Base-by-base conservation (phyloP, 805 yeast species). In the Ogataea siamensis region DNA sequence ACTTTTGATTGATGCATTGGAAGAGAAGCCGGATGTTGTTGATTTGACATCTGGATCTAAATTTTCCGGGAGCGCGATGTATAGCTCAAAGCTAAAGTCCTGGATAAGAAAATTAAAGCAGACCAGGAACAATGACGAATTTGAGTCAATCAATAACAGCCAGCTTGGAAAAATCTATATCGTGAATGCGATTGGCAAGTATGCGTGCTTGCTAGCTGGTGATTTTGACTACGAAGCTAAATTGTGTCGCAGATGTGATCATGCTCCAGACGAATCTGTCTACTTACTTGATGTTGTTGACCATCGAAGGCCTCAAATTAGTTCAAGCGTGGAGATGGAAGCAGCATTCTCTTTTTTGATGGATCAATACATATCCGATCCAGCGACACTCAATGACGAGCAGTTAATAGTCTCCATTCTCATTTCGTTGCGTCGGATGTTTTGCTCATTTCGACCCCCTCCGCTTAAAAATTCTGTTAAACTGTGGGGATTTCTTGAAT, bases 391-490 rank as follows among this genome's bases (percentile, higher is more conserved):
- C 43, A 21, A 33, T 49, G 32, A 51, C 43, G 34, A 52, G 41
- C 32, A 54, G 10, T 36, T 68, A 7, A 45, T 69, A 13, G 70
- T 77, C 34, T 66, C 75, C 7, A 57, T 75, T 10, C 48, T 82
- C 4, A 49, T 67, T 1, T 38, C 77, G 0, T 46, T 82, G 7
- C 69, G 64, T 50, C 71, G 71, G 47, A 51, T 80, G 1, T 74
- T 80, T 40, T 53, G 68, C 3, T 76, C 80, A 28, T 82, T 56
- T 50, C 67, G 72, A 34, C 75, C 82, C 0, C 78, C 79, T 4
- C 51, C 48, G 27, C 51, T 67, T 26, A 50, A 37, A 12, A 47
- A 36, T 46, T 60, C 39, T 9, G 47, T 51, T 22, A 41, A 42
- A 1, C 15, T 67, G 5, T 76, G 75, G 58, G 53, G 51, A 5